Percentiles rank a stretch among this genome's conserved stretches.
phyloP scores from a whole-genome alignment of 1,139 yeast genomes.

The Williopsis jadinii region DNA sequence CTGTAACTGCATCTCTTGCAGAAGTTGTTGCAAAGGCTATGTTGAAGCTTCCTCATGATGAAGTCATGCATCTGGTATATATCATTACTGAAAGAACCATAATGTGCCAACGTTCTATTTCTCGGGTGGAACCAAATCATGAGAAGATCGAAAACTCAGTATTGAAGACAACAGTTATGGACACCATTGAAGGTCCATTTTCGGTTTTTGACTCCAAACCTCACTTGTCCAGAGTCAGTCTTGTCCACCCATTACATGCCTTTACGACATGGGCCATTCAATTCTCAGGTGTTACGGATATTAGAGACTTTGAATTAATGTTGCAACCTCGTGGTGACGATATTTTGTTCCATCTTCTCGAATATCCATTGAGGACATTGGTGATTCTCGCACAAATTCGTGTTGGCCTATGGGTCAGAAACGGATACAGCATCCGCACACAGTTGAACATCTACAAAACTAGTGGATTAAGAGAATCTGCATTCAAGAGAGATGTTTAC shows the following conservation, averaged over 20 bases:
- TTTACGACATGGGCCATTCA: conserved; percentile 69
- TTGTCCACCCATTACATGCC: conserved; percentile 77
- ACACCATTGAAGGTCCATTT: conserved; percentile 23
- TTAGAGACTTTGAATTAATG: background rate
- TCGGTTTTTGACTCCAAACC: conserved; percentile 33
- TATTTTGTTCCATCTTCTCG: conserved; percentile 24
- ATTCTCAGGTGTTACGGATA: conserved; percentile 16
- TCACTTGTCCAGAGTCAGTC: conserved; percentile 48
- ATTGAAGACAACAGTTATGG: conserved; percentile 4
- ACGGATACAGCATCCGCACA: conserved; percentile 69
- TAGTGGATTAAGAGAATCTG: conserved; percentile 78
- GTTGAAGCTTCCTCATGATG: conserved; percentile 7
- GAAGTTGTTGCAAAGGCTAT: conserved; percentile 41
- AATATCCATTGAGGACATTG: conserved; percentile 70
- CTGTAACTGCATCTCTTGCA: conserved; percentile 58
- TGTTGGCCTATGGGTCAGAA: conserved; percentile 86
- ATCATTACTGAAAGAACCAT: conserved; percentile 9
- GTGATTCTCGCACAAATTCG: conserved; percentile 71
- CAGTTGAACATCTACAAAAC: conserved; percentile 78
- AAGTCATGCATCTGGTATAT: conserved; percentile 3
- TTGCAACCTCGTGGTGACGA: background rate
- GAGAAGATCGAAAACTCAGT: conserved; percentile 1
- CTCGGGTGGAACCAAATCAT: background rate
- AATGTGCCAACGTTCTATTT: background rate
- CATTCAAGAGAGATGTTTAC: conserved; percentile 70